These are phyloP conservation scores for Haemoproteus tartakovskyi DNA, from an alignment of 169 alveolate genomes.

Conservation along the genomic window DNA sequence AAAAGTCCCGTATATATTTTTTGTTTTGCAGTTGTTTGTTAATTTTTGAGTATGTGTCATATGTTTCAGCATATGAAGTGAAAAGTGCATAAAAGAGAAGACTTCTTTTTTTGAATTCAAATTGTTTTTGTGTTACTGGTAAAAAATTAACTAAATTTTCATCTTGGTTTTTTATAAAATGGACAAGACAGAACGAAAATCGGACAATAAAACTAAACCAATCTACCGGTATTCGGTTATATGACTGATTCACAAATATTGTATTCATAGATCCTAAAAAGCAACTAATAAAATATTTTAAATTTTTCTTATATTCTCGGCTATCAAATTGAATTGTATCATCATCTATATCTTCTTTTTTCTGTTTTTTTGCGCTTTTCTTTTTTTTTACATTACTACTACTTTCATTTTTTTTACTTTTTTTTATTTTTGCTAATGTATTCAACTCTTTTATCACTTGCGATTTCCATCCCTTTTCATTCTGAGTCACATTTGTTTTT, in stretches of 20 bases:
- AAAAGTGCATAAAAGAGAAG: conserved; percentile 54
- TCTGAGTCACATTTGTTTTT: too few species aligned
- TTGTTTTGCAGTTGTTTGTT: conserved; percentile 6
- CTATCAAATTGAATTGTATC: not conserved
- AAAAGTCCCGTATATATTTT: not conserved
- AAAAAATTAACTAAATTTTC: conserved; percentile 14
- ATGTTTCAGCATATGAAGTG: conserved; percentile 47
- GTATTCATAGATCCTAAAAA: conserved; percentile 50
- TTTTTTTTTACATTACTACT: not conserved
- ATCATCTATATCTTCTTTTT: conserved; percentile 2
- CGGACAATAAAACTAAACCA: conserved; percentile 59
- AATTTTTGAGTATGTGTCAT: not conserved
- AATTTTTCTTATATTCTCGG: too few species aligned
- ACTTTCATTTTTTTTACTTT: too few species aligned
- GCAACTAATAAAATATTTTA: conserved; percentile 44
- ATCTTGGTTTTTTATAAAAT: conserved; percentile 60
- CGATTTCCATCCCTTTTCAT: too few species aligned
- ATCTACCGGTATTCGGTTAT: conserved; percentile 51
- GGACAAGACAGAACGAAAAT: conserved; percentile 63
- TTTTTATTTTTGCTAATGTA: too few species aligned
- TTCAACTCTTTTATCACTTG: too few species aligned
- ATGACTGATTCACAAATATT: conserved; percentile 46
- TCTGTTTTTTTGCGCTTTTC: not conserved
- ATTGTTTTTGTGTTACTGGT: conserved; percentile 39
- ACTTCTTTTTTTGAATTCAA: conserved; percentile 54